Evolutionary conservation across 2,329 filamentous ascomycete species (phyloP).

Genomic region (Fusarium citri): DNA sequence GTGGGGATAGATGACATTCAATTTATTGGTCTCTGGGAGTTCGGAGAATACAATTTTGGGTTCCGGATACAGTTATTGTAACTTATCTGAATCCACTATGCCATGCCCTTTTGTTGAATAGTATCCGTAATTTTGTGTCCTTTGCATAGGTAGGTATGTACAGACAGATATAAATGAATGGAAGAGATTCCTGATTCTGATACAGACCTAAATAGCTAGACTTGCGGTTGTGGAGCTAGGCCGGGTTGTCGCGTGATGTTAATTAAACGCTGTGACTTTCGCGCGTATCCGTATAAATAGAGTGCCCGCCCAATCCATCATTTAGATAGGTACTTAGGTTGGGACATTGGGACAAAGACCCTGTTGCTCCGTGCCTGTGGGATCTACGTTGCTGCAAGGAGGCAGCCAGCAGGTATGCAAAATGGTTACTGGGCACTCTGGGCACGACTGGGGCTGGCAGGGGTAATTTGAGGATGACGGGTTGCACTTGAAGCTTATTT

Average conservation of each 20-base stretch:
- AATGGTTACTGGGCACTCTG: conserved; percentile 14
- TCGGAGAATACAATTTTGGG: not conserved
- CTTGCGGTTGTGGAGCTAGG: conserved; percentile 19
- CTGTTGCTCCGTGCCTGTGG: conserved; percentile 19
- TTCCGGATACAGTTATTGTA: too few relatives aligned
- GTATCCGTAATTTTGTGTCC: not conserved
- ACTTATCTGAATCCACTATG: not conserved
- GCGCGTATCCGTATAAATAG: conserved; percentile 21
- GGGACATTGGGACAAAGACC: not conserved
- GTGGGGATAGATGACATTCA: not conserved
- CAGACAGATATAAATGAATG: not conserved
- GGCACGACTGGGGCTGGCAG: conserved; percentile 15
- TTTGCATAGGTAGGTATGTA: not conserved
- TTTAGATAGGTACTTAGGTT: too few relatives aligned
- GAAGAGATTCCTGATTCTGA: not conserved
- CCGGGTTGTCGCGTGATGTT: conserved; percentile 37
- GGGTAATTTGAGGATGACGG: conserved; percentile 22
- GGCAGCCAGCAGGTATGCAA: conserved; percentile 30
- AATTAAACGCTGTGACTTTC: conserved; percentile 19
- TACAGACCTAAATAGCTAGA: not conserved
- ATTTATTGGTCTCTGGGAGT: not conserved
- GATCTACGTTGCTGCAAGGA: conserved; percentile 30
- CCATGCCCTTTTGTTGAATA: not conserved
- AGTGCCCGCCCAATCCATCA: not conserved
- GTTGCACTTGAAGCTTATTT: conserved; percentile 3